Evolutionary conservation across 176 grass and related monocot genomes (phyloP), one percentile per base, ranked within the genome.

Genomic region (Paspalum vaginatum): DNA sequence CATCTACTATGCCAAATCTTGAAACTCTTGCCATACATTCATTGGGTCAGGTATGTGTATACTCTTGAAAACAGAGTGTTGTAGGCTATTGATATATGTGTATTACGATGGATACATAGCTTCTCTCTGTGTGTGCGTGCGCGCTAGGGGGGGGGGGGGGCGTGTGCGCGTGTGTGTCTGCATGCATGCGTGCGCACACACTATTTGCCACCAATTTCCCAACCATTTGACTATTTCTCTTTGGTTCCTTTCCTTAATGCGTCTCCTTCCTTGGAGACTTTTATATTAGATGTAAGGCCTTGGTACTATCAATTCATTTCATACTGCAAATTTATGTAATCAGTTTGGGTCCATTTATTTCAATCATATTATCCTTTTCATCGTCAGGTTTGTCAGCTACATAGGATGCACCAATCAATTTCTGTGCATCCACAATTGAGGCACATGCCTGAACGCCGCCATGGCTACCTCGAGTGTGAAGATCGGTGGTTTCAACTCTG

Each of bases 391-490:
- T 0, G 10, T 1, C 60, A 39, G 7, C 17, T 14, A 20, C 15
- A 2, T 11, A 58, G 37, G 40, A 4, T 9, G 40, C 63, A 68
- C 45, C 39, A 45, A 27, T 69, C 40, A 9, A 32, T 69, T 32
- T 7, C 68, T 13, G 64, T 9, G 45, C 39, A 12, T n/a, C 59
- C 25, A 6, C 65, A 70, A n/a, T 15, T 81, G 66, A 71, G 79
- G 54, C 79, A 81, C 25, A 14, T 61, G 8, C 17, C 7, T 3
- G 18, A 81, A 58, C 25, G 47, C 6, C 54, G 43, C 8, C 55
- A 71, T 71, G 67, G 46, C 22, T 16, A 15, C 17, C 79, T 81
- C 7, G 41, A 71, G 42, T 39, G 79, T 61, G 17, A 40, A n/a
- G 18, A 81, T 81, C 25, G 21, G 4, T 16, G 24, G 55, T 16